A percentile compares a stretch with the other conserved stretches of the same genome.
phyloP scores from a whole-genome alignment of 1,284 basidiomycete species.

The Cutaneotrichosporon sp. region DNA sequence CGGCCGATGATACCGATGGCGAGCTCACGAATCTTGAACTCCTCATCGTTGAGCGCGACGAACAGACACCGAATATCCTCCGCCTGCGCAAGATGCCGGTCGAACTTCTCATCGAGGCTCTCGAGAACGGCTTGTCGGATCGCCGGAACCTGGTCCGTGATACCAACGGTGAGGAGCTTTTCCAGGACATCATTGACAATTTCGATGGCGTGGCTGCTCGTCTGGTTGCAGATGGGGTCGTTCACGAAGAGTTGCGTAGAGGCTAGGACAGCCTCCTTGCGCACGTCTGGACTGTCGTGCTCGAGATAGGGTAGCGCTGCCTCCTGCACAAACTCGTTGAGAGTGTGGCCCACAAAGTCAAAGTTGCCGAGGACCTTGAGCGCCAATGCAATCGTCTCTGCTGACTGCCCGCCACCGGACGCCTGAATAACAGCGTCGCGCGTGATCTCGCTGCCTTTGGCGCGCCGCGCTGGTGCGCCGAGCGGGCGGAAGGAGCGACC shows the following conservation, averaged over 20 bases:
- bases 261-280: slow-evolving; percentile 86
- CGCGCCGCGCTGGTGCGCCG: slow-evolving; percentile 60
- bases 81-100: slow-evolving; percentile 96
- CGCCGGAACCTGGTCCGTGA: slow-evolving; percentile 78
- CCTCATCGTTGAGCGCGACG: slow-evolving; percentile 96
- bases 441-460: slow-evolving; percentile 54
- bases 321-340: slow-evolving; percentile 94
- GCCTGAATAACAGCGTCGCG: slow-evolving; percentile 60
- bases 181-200: slow-evolving; percentile 97
- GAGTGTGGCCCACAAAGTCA: slow-evolving; percentile 89
- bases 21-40: slow-evolving; percentile 86
- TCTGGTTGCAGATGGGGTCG: slow-evolving; percentile 95
- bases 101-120: slow-evolving; percentile 89
- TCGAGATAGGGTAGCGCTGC: slow-evolving; percentile 93
- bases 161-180: slow-evolving; percentile 92
- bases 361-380: slow-evolving; percentile 86
- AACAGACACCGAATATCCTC: slow-evolving; percentile 97
- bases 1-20: slow-evolving; percentile 92
- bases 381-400: slow-evolving; percentile 80
- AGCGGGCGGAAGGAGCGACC: slow-evolving; percentile 82
- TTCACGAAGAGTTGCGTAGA: slow-evolving; percentile 89
- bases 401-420: slow-evolving; percentile 57
- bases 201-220: slow-evolving; percentile 93
- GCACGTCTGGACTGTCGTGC: slow-evolving; percentile 84
- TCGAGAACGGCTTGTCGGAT: slow-evolving; percentile 88